Base-by-base conservation (phyloP, 257 asterid genomes). In the Solanum sparsipilum region DNA sequence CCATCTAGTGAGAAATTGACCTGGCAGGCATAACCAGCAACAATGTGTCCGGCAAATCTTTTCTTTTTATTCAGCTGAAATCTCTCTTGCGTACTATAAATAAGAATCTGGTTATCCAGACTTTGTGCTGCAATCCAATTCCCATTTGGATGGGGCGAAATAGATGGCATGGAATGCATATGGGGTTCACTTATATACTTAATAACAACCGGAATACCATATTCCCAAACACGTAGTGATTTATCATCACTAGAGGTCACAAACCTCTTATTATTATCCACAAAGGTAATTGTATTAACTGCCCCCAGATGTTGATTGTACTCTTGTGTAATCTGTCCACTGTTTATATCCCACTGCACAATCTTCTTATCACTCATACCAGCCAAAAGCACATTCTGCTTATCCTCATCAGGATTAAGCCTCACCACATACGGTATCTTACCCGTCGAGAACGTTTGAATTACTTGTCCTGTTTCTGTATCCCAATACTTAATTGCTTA, bases 361-460 rank as follows among this genome's bases (percentile, higher is more conserved):
- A 96, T 97, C 94, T 97, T 97, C 93, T 97, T 97, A 90, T 97
- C 99, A 89, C 99, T 97, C 99, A 96, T 97, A 73, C 99, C 99
- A 1, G 98, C 98, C 84, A 97, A 89, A 88, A 97, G 90, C 68
- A 96, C 96, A 90, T 95, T 97, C 96, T 97, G 99, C 92, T 96
- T 97, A 93, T 97, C 99, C 79, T 96, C 98, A 86, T 96, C 98
- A 16, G 99, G 99, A 85, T 97, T 96, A 65, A 96, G 97, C 94
- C 96, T 96, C 89, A 93, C 99, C 13, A 96, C 99, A 85, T 97
- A 97, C 0, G 99, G 99, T 89, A 94, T 87, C 92, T 96, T 96
- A 90, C 99, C 98, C 1, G 99, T 94, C 3, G 98, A 93, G 86
- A 96, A 97, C 0, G 98, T 94, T 0, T 98, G 96, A 88, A 96